Conservation (phyloP, 75 land plant species). For the Selaginella moellendorffii region DNA sequence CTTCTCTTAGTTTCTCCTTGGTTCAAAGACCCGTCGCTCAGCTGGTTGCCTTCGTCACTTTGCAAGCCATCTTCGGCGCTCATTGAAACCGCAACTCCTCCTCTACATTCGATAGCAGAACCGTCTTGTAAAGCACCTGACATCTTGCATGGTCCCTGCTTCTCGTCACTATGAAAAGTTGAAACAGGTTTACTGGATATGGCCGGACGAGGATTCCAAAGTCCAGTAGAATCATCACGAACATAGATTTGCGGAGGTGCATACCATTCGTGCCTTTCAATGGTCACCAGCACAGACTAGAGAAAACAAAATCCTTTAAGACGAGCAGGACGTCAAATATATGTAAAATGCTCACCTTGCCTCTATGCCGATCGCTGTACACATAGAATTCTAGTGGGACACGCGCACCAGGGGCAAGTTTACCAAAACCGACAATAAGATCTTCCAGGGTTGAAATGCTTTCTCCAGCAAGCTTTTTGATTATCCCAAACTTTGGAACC, state of each 20-base stretch:
- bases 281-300: slow-evolving; percentile 88
- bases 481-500: slow-evolving; percentile 86
- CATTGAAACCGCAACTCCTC: neutral
- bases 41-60: slow-evolving; percentile 15
- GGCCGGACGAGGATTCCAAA: slow-evolving; percentile 56
- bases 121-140: slow-evolving; percentile 14
- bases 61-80: neutral
- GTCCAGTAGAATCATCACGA: slow-evolving; percentile 65
- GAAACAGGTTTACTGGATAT: slow-evolving; percentile 7
- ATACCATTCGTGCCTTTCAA: slow-evolving; percentile 98
- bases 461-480: slow-evolving; percentile 81
- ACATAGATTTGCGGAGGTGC: slow-evolving; percentile 66
- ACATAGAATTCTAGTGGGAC: slow-evolving; percentile 79
- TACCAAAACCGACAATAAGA: slow-evolving; percentile 42
- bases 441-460: slow-evolving; percentile 46
- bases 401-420: slow-evolving; percentile 62
- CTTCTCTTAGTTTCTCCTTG: slow-evolving; percentile 37
- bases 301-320: no score
- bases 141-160: neutral
- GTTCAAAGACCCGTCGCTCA: slow-evolving; percentile 11
- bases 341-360: slow-evolving; percentile 36
- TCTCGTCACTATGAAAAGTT: slow-evolving; percentile 1
- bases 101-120: slow-evolving; percentile 14
- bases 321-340: neutral
- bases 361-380: slow-evolving; percentile 71